Conservation (phyloP, 768 basidiomycete genomes). For the Brasilioporus rufonigricans region DNA sequence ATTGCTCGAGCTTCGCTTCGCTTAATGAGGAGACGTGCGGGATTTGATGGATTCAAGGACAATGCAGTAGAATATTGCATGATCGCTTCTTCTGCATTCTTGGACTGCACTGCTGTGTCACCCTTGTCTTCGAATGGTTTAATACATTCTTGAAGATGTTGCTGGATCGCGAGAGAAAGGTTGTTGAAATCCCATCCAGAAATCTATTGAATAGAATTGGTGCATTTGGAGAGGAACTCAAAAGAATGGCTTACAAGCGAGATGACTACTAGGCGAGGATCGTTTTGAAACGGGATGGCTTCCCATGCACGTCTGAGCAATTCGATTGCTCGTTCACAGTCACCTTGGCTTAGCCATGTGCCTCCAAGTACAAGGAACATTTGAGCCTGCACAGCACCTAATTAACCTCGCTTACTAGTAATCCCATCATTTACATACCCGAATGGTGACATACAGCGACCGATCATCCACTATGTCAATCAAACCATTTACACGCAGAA, state of each 20-base stretch:
- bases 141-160: neutral
- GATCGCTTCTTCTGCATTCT: neutral
- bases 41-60: neutral
- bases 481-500: conserved; percentile 4
- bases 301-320: neutral
- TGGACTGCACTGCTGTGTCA: neutral
- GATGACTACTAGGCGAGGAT: neutral
- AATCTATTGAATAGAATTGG: neutral
- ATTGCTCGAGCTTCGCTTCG: neutral
- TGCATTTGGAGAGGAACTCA: neutral
- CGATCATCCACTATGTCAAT: neutral
- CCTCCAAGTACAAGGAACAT: neutral
- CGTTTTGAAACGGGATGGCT: neutral
- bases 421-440: neutral
- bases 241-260: neutral
- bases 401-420: neutral
- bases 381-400: neutral
- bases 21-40: neutral
- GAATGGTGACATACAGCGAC: neutral
- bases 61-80: conserved; percentile 5
- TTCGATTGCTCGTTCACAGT: neutral
- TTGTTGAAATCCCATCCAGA: neutral
- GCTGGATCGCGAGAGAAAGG: neutral
- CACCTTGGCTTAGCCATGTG: neutral
- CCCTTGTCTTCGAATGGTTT: neutral